Conservation (phyloP, 306 rosid genomes). For the Quercus rubra region DNA sequence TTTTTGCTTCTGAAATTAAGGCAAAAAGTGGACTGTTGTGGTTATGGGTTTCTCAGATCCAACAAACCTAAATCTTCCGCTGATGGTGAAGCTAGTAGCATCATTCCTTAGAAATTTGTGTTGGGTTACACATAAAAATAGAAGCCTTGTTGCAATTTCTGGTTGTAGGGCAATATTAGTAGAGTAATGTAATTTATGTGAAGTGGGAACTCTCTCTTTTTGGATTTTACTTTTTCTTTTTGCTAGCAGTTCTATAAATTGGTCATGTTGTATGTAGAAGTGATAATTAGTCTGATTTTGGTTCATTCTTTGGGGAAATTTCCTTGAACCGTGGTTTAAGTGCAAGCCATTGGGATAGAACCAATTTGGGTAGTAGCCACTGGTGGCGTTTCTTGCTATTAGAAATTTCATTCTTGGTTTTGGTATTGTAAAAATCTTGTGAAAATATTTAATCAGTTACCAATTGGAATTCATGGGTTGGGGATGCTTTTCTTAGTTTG, state of each 20-base stretch:
- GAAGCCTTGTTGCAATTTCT: neutral
- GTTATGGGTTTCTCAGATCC: slow-evolving; percentile 9
- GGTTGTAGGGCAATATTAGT: neutral
- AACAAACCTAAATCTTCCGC: slow-evolving; percentile 18
- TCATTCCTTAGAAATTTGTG: slow-evolving; percentile 16
- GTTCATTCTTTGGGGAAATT: neutral
- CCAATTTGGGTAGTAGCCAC: neutral
- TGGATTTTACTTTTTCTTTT: neutral
- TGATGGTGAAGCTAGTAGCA: slow-evolving; percentile 29
- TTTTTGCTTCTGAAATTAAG: slow-evolving; percentile 52
- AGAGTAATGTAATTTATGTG: neutral
- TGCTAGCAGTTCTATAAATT: neutral
- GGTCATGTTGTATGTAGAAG: neutral
- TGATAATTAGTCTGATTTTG: neutral
- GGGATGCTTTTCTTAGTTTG: too few species aligned
- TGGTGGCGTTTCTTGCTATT: too few species aligned
- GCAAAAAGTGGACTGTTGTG: slow-evolving; percentile 39
- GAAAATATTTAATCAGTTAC: too few species aligned
- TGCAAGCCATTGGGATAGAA: neutral
- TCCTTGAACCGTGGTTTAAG: neutral
- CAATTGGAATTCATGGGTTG: too few species aligned
- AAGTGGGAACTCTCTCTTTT: neutral
- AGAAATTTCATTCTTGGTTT: too few species aligned
- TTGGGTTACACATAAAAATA: neutral
- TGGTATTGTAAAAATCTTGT: too few species aligned